phyloP scores from a whole-genome alignment of 2,329 filamentous ascomycete genomes.

The Cercospora sp. region DNA sequence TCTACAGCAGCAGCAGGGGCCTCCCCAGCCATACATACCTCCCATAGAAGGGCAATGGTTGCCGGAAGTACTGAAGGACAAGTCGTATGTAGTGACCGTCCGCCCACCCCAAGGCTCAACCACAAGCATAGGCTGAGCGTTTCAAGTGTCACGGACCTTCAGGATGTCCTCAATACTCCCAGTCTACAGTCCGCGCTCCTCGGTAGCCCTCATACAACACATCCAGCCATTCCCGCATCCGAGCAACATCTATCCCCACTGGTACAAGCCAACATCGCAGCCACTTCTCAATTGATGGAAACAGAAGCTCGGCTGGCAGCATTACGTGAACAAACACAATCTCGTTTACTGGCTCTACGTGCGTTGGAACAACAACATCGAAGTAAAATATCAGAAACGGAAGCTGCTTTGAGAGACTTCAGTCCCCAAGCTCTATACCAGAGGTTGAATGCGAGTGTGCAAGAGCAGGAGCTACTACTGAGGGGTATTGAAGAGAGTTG shows the following conservation, averaged over 20 bases:
- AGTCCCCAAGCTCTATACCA: slow-evolving; percentile 85
- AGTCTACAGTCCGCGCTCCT: slow-evolving; percentile 73
- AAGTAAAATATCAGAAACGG: slow-evolving; percentile 85
- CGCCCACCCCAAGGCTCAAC: background rate
- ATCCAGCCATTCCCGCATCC: slow-evolving; percentile 69
- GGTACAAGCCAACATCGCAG: slow-evolving; percentile 70
- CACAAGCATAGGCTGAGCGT: slow-evolving; percentile 47
- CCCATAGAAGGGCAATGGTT: slow-evolving; percentile 67
- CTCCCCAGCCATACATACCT: slow-evolving; percentile 24
- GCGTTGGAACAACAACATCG: slow-evolving; percentile 91
- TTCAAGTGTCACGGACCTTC: slow-evolving; percentile 67
- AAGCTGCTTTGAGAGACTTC: slow-evolving; percentile 78
- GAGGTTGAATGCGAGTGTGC: slow-evolving; percentile 70
- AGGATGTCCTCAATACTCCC: slow-evolving; percentile 64
- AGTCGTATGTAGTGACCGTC: slow-evolving; percentile 62
- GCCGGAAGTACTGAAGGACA: slow-evolving; percentile 73
- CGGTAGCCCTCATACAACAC: slow-evolving; percentile 63
- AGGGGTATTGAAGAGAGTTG: slow-evolving; percentile 90
- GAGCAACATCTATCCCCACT: slow-evolving; percentile 64
- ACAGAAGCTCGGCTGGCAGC: slow-evolving; percentile 60
- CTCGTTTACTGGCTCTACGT: slow-evolving; percentile 77
- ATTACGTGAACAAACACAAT: slow-evolving; percentile 71
- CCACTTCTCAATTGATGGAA: slow-evolving; percentile 60
- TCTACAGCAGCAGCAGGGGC: slow-evolving; percentile 20
- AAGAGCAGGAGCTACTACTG: slow-evolving; percentile 81